A percentile compares a stretch with the other conserved stretches of the same genome.
Evolutionary conservation across 164 flowering plant species (phyloP).

Genomic region (Magnolia sinica): DNA sequence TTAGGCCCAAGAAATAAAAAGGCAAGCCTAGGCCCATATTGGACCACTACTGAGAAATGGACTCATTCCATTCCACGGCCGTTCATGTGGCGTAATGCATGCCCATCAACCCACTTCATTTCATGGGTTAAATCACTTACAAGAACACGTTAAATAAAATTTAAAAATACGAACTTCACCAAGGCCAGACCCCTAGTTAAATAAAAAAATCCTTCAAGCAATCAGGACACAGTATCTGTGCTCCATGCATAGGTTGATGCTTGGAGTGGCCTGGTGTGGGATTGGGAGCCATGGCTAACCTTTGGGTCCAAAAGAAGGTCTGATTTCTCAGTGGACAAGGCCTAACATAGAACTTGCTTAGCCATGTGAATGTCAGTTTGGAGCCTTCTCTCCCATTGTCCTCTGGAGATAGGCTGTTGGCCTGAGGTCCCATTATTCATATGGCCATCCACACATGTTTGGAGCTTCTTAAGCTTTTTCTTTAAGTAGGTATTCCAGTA

Average conservation of each 20-base stretch:
- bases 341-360: slow-evolving; percentile 73
- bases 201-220: slow-evolving; percentile 42
- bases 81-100: no score
- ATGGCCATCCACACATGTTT: slow-evolving; percentile 29
- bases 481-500: slow-evolving; percentile 88
- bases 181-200: no score
- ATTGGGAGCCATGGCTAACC: neutral
- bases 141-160: no score
- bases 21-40: no score
- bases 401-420: slow-evolving; percentile 38
- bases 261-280: slow-evolving; percentile 5
- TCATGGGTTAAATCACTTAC: no score
- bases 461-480: slow-evolving; percentile 63
- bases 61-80: no score
- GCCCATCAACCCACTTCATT: no score
- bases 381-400: slow-evolving; percentile 95
- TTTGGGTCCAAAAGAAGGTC: slow-evolving; percentile 9
- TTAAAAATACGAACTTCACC: no score
- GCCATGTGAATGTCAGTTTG: slow-evolving; percentile 86
- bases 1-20: no score
- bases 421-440: slow-evolving; percentile 29
- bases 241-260: slow-evolving; percentile 55
- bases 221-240: slow-evolving; percentile 65
- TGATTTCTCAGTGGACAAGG: slow-evolving; percentile 61
- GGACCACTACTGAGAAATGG: no score